A percentile compares a stretch with the other conserved stretches of the same genome.
Conservation (phyloP, 495 filamentous ascomycete genomes). For the Trichoderma virens region DNA sequence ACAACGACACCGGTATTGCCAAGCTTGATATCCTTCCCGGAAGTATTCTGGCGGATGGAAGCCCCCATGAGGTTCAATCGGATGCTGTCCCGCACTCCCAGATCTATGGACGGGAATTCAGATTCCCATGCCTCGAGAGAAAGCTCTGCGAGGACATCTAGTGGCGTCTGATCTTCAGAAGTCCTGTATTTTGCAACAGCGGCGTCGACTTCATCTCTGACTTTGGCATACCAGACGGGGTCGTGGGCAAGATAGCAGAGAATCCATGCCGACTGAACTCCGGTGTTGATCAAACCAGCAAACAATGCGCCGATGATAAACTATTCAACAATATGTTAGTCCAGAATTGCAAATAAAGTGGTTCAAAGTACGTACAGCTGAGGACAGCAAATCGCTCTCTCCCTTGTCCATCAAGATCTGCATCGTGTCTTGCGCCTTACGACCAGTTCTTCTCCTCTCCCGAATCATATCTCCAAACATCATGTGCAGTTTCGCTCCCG, state of each 20-base stretch:
- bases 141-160: conserved; percentile 30
- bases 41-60: conserved; percentile 30
- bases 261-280: conserved; percentile 36
- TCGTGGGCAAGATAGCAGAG: conserved; percentile 30
- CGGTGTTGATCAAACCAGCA: conserved; percentile 33
- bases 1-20: conserved; percentile 34
- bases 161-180: conserved; percentile 22
- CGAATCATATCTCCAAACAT: conserved; percentile 32
- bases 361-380: conserved; percentile 1
- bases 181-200: conserved; percentile 28
- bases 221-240: conserved; percentile 31
- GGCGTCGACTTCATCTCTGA: conserved; percentile 32
- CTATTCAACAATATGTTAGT: conserved; percentile 15
- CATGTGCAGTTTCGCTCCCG: conserved; percentile 31
- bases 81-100: conserved; percentile 38
- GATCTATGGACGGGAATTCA: conserved; percentile 37
- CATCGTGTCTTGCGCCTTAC: conserved; percentile 34
- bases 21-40: conserved; percentile 27
- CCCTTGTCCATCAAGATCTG: conserved; percentile 38
- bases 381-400: conserved; percentile 26
- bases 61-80: conserved; percentile 26
- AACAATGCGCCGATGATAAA: conserved; percentile 34
- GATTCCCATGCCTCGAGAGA: conserved; percentile 37
- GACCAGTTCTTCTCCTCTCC: conserved; percentile 27
- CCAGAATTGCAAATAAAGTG: no score